Percentiles rank a stretch among this genome's conserved stretches.
Conservation (phyloP, 345 rosid genomes). For the Citrus cavaleriei region DNA sequence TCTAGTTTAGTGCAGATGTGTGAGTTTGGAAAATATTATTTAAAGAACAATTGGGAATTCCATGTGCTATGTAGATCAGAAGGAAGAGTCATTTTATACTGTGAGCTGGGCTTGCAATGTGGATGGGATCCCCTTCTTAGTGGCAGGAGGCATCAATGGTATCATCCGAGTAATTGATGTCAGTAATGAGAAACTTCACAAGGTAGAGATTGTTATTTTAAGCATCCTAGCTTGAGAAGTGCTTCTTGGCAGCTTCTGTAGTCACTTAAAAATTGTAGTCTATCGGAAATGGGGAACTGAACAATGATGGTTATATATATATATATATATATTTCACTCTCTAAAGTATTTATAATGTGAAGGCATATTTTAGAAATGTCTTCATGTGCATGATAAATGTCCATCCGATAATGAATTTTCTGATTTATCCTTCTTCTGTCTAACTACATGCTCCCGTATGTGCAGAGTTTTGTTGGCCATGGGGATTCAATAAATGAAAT, state of each 20-base stretch:
- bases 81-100: conserved; percentile 95
- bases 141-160: conserved; percentile 91
- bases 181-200: conserved; percentile 71
- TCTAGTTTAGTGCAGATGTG: conserved; percentile 2
- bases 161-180: conserved; percentile 85
- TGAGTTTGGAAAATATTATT: conserved; percentile 15
- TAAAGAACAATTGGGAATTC: conserved; percentile 32
- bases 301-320: neutral
- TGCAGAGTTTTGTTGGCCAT: conserved; percentile 96
- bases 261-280: neutral
- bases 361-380: neutral
- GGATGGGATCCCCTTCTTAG: conserved; percentile 65
- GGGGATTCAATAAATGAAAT: conserved; percentile 95
- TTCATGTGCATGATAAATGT: neutral
- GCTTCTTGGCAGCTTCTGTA: neutral
- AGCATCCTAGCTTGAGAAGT: neutral
- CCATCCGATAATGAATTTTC: neutral
- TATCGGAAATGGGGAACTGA: neutral
- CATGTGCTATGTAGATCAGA: conserved; percentile 69
- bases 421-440: neutral
- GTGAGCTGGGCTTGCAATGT: conserved; percentile 82
- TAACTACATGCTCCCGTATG: neutral
- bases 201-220: conserved; percentile 38
- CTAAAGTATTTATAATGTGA: neutral
- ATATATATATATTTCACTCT: neutral